Conservation (phyloP, 1,284 basidiomycete genomes). For the Heterobasidion parviporum region DNA sequence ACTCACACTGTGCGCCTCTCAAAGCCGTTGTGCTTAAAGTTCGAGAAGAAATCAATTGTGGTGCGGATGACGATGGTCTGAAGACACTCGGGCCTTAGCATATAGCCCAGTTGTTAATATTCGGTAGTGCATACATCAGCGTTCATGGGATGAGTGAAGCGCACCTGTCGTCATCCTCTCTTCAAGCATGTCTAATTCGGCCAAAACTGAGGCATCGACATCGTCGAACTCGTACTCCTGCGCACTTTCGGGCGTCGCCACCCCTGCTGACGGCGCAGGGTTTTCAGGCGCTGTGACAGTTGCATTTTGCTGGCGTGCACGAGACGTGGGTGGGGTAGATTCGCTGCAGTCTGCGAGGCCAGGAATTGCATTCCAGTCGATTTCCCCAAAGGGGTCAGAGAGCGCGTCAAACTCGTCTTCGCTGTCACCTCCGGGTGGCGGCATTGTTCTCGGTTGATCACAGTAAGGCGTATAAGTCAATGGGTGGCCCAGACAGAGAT, state of each 20-base stretch:
- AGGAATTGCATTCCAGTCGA: conserved; percentile 11
- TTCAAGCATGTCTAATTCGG: conserved; percentile 15
- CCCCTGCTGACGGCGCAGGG: no score
- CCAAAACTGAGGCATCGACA: conserved; percentile 15
- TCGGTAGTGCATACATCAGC: no score
- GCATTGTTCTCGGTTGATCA: background rate
- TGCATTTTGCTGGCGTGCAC: no score
- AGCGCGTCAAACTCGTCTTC: conserved; percentile 26
- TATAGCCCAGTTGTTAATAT: no score
- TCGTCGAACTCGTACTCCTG: conserved; percentile 20
- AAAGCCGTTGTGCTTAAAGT: background rate
- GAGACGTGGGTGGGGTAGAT: no score
- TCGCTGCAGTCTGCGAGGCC: background rate
- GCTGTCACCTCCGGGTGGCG: conserved; percentile 4
- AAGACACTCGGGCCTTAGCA: background rate
- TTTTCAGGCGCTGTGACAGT: no score
- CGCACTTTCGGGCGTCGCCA: background rate
- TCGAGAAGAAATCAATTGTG: background rate
- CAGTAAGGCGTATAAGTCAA: no score
- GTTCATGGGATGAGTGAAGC: no score
- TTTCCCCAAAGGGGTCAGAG: conserved; percentile 12
- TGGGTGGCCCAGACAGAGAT: no score
- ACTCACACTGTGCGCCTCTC: background rate
- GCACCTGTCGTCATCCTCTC: background rate
- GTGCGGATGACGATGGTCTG: background rate